Evolutionary conservation across 768 basidiomycete species (phyloP).

Genomic region (Harrya chromipes): DNA sequence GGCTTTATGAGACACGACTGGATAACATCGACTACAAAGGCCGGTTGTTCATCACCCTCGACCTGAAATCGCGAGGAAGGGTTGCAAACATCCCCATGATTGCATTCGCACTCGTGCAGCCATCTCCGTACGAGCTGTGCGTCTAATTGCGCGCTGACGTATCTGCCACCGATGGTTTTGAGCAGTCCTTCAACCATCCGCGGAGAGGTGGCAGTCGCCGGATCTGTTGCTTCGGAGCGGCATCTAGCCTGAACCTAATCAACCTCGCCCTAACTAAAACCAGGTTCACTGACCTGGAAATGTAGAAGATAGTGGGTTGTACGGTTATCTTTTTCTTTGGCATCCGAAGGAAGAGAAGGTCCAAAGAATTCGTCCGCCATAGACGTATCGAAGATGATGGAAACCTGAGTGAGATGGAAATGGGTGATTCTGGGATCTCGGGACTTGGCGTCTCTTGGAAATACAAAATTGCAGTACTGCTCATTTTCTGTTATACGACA

Average conservation of each 20-base stretch:
- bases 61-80: background rate
- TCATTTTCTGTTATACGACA: background rate
- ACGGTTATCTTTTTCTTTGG: background rate
- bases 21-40: constrained; percentile 16
- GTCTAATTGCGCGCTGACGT: background rate
- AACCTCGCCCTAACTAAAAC: background rate
- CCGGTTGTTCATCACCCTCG: background rate
- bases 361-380: background rate
- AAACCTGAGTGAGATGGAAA: constrained; percentile 13
- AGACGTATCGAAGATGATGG: constrained; percentile 2
- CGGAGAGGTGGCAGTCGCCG: too few relatives aligned
- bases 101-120: constrained; percentile 14
- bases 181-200: constrained; percentile 2
- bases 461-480: constrained; percentile 6
- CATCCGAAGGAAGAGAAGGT: constrained; percentile 11
- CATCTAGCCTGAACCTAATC: background rate
- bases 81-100: constrained; percentile 8
- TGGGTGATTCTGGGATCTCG: constrained; percentile 7
- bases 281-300: constrained; percentile 2
- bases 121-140: constrained; percentile 10
- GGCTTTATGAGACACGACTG: constrained; percentile 16
- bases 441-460: background rate
- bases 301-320: constrained; percentile 1
- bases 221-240: too few relatives aligned
- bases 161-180: constrained; percentile 8